Percentiles rank a stretch among this genome's conserved stretches.
Evolutionary conservation across 2,329 filamentous ascomycete genomes (phyloP).

Genomic region (Monosporascus sp.): DNA sequence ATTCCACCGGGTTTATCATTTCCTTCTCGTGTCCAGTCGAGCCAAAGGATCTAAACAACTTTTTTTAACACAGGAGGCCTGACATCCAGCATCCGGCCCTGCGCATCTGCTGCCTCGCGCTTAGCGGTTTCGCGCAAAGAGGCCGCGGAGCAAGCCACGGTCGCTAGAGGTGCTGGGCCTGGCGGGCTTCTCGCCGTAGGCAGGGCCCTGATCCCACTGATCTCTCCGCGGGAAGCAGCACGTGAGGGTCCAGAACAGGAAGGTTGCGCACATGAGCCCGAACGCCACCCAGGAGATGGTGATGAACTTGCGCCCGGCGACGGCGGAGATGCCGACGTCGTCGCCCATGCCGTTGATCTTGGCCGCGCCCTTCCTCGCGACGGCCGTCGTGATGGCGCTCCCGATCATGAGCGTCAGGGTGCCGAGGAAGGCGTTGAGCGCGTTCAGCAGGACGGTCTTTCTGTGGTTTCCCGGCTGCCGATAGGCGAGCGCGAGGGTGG

Average conservation of each 20-base stretch:
- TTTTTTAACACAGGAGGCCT: not conserved
- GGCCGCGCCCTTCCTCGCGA: slow-evolving; percentile 34
- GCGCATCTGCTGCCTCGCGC: not conserved
- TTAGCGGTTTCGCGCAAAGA: not conserved
- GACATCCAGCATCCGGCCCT: not conserved
- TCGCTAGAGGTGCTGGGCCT: not conserved
- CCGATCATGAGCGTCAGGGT: slow-evolving; percentile 34
- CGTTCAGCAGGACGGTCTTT: slow-evolving; percentile 29
- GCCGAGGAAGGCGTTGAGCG: slow-evolving; percentile 31
- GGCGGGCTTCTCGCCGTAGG: not conserved
- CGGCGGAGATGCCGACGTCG: slow-evolving; percentile 40
- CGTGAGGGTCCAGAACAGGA: slow-evolving; percentile 36
- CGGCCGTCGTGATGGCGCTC: slow-evolving; percentile 39
- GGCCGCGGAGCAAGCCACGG: not conserved
- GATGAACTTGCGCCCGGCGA: slow-evolving; percentile 39
- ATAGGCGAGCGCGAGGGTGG: slow-evolving; percentile 22
- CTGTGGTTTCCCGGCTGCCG: slow-evolving; percentile 9
- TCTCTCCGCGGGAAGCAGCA: slow-evolving; percentile 11
- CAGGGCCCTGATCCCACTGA: not conserved
- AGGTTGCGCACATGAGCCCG: slow-evolving; percentile 35
- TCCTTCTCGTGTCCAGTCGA: not conserved
- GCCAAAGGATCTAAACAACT: not conserved
- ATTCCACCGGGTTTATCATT: not conserved
- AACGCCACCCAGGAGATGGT: slow-evolving; percentile 43
- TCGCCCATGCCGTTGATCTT: slow-evolving; percentile 39